Percentiles rank a stretch among this genome's conserved stretches.
phyloP scores from a whole-genome alignment of 169 alveolate genomes.

The Plasmodium billcollinsi region DNA sequence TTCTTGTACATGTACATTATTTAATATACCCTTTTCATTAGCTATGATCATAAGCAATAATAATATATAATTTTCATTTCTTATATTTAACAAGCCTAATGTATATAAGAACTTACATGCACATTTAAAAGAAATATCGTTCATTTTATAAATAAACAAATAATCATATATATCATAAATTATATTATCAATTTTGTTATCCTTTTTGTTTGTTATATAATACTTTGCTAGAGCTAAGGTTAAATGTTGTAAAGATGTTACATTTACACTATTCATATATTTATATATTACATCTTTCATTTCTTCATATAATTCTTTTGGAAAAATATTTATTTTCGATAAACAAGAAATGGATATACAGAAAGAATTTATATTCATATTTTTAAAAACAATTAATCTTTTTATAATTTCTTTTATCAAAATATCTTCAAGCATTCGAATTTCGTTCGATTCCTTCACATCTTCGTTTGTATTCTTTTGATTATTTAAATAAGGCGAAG shows the following conservation, averaged over 20 bases:
- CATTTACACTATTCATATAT: slow-evolving; percentile 51
- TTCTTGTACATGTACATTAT: neutral
- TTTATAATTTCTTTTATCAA: slow-evolving; percentile 52
- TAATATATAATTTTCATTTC: slow-evolving; percentile 44
- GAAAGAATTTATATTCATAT: slow-evolving; percentile 61
- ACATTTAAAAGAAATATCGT: slow-evolving; percentile 62
- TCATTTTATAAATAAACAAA: slow-evolving; percentile 38
- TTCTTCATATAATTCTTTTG: slow-evolving; percentile 56
- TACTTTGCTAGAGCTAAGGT: slow-evolving; percentile 49
- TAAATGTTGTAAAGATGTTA: slow-evolving; percentile 65
- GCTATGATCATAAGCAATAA: slow-evolving; percentile 35
- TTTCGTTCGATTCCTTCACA: neutral
- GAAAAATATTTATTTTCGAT: slow-evolving; percentile 48
- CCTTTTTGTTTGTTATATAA: slow-evolving; percentile 23
- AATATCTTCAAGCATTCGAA: slow-evolving; percentile 24
- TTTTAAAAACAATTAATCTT: slow-evolving; percentile 40
- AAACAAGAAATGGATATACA: slow-evolving; percentile 71
- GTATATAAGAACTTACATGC: slow-evolving; percentile 62
- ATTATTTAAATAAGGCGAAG: neutral
- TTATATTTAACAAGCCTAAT: slow-evolving; percentile 38
- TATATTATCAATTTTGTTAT: neutral
- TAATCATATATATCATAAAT: slow-evolving; percentile 55
- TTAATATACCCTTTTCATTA: slow-evolving; percentile 12
- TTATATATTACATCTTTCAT: slow-evolving; percentile 38
- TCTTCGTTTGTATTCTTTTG: neutral